A percentile compares a stretch with the other conserved stretches of the same genome.
Conservation (phyloP, 768 basidiomycete species). For the Asterophora lycoperdoides region DNA sequence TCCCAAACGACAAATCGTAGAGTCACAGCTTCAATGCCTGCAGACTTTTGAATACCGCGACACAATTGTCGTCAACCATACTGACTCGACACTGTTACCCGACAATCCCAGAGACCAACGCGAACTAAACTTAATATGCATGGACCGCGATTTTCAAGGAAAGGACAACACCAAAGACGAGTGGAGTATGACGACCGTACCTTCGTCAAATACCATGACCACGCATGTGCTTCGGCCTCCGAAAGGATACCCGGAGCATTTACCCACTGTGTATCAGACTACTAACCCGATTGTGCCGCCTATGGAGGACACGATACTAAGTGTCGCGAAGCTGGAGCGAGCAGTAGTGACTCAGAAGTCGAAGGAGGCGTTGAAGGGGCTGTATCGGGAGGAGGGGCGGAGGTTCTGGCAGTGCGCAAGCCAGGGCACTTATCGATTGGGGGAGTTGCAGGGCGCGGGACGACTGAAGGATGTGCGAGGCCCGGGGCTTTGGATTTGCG, state of each 20-base stretch:
- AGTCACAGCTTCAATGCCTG: conserved; percentile 45
- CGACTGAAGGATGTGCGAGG: conserved; percentile 23
- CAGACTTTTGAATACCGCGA: conserved; percentile 48
- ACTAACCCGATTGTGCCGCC: conserved; percentile 68
- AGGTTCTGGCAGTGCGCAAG: conserved; percentile 44
- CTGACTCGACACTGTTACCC: conserved; percentile 57
- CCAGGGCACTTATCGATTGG: conserved; percentile 34
- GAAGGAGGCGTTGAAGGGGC: conserved; percentile 45
- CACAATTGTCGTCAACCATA: conserved; percentile 68
- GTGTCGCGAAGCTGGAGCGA: conserved; percentile 57
- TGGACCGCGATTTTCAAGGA: conserved; percentile 11
- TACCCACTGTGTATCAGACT: conserved; percentile 55
- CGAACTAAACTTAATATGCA: conserved; percentile 59
- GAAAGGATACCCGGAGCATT: conserved; percentile 26
- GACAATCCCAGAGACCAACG: conserved; percentile 44
- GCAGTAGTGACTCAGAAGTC: conserved; percentile 50
- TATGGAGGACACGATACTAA: conserved; percentile 43
- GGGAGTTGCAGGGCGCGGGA: conserved; percentile 50
- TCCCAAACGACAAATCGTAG: conserved; percentile 28
- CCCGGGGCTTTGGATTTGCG: conserved; percentile 66
- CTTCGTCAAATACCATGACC: conserved; percentile 57
- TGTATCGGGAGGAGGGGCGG: conserved; percentile 35
- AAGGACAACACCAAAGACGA: conserved; percentile 1
- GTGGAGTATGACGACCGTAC: conserved; percentile 28
- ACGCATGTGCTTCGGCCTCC: conserved; percentile 56